Evolutionary conservation across 129 eudicot species (phyloP).

Genomic region (Deinandra increscens): DNA sequence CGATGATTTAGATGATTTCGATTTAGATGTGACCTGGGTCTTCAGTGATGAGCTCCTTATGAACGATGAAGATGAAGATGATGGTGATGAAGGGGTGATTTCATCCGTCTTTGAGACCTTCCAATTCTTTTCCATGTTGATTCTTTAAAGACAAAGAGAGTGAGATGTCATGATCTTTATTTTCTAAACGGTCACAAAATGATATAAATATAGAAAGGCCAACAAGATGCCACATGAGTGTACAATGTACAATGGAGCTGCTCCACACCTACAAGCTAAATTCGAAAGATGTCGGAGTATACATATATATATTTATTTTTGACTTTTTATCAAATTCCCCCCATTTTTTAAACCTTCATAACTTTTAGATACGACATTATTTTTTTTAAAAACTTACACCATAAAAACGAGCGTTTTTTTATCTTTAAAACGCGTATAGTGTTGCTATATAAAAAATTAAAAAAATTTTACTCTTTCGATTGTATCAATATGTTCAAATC

Average conservation of each 20-base stretch:
- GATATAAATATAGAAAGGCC: neutral
- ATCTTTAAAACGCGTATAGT: too few relatives aligned
- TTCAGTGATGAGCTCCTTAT: conserved; percentile 37
- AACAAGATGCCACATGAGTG: neutral
- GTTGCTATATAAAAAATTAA: too few relatives aligned
- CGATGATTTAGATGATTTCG: conserved; percentile 30
- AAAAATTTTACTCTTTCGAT: too few relatives aligned
- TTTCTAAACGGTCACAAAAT: neutral
- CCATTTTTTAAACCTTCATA: too few relatives aligned
- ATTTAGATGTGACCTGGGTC: conserved; percentile 22
- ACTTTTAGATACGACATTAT: too few relatives aligned
- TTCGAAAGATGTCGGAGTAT: neutral
- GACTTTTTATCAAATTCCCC: too few relatives aligned
- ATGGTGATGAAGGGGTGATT: conserved; percentile 20
- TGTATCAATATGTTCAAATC: too few relatives aligned
- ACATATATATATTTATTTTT: neutral
- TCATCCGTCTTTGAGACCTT: conserved; percentile 38
- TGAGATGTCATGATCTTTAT: conserved; percentile 8
- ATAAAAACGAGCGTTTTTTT: too few relatives aligned
- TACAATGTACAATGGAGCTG: neutral
- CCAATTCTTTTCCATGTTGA: conserved; percentile 43
- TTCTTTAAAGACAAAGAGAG: conserved; percentile 5
- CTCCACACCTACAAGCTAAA: conserved; percentile 4
- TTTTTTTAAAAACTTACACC: too few relatives aligned
- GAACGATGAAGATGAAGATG: conserved; percentile 30